phyloP scores from a whole-genome alignment of 768 basidiomycete genomes.

The Tricholoma terreum region DNA sequence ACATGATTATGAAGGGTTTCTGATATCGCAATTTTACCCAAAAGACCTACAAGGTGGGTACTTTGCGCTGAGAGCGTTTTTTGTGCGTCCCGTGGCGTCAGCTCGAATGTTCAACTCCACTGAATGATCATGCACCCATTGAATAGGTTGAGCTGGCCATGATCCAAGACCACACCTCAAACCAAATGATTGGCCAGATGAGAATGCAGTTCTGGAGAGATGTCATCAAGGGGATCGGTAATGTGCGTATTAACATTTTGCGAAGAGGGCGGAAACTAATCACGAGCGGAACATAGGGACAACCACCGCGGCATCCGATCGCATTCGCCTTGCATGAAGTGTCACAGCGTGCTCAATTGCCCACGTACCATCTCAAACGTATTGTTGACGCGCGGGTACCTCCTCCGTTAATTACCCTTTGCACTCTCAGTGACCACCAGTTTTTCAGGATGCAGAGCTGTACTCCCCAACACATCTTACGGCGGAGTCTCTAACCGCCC shows the following conservation, averaged over 20 bases:
- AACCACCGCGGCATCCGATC: slow-evolving; percentile 77
- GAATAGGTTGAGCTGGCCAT: slow-evolving; percentile 72
- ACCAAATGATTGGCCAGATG: slow-evolving; percentile 73
- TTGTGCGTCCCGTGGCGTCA: slow-evolving; percentile 48
- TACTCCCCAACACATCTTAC: slow-evolving; percentile 64
- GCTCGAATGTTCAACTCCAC: slow-evolving; percentile 1
- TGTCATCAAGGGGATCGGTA: slow-evolving; percentile 61
- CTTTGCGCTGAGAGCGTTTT: slow-evolving; percentile 80
- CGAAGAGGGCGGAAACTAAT: slow-evolving; percentile 2
- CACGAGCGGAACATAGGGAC: slow-evolving; percentile 44
- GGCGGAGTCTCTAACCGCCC: slow-evolving; percentile 60
- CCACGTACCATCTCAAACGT: slow-evolving; percentile 75
- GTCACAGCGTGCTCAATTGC: slow-evolving; percentile 46
- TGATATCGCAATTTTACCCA: slow-evolving; percentile 73
- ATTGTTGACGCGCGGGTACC: slow-evolving; percentile 83
- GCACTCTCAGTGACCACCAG: slow-evolving; percentile 8
- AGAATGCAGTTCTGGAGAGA: slow-evolving; percentile 88
- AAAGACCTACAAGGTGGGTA: slow-evolving; percentile 59
- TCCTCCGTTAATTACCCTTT: slow-evolving; percentile 10
- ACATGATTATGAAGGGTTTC: slow-evolving; percentile 80
- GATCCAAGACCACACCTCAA: slow-evolving; percentile 74
- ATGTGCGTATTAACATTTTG: slow-evolving; percentile 40
- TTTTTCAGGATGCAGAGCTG: slow-evolving; percentile 60
- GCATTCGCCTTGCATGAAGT: slow-evolving; percentile 68
- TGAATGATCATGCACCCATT: slow-evolving; percentile 6